phyloP scores from a whole-genome alignment of 768 basidiomycete species.

The Lepiota venenata region DNA sequence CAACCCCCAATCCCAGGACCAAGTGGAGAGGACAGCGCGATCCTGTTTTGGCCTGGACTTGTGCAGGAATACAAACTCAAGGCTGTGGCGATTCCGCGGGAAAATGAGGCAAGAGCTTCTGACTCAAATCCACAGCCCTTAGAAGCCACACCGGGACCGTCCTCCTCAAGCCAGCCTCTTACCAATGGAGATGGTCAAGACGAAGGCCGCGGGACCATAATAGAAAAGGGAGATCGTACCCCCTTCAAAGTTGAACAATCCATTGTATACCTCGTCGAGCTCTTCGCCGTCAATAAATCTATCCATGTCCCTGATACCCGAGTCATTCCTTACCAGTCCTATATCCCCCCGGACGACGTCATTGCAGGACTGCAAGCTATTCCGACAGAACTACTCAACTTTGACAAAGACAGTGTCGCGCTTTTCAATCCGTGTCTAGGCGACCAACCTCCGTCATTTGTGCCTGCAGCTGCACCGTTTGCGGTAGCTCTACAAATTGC shows the following conservation, averaged over 20 bases:
- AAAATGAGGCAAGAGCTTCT: slow-evolving; percentile 1
- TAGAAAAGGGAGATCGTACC: slow-evolving; percentile 19
- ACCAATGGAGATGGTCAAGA: slow-evolving; percentile 12
- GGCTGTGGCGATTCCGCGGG: slow-evolving; percentile 5
- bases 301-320: slow-evolving; percentile 49
- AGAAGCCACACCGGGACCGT: neutral
- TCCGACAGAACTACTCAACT: slow-evolving; percentile 40
- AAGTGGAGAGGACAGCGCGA: neutral
- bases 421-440: slow-evolving; percentile 51
- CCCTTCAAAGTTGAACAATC: slow-evolving; percentile 63
- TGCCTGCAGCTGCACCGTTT: slow-evolving; percentile 57
- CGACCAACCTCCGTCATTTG: slow-evolving; percentile 32
- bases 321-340: slow-evolving; percentile 75
- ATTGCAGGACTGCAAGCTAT: slow-evolving; percentile 45
- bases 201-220: slow-evolving; percentile 20
- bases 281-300: slow-evolving; percentile 54
- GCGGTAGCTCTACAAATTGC: slow-evolving; percentile 74
- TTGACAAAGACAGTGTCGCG: slow-evolving; percentile 34
- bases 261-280: slow-evolving; percentile 62
- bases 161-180: slow-evolving; percentile 1
- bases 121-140: slow-evolving; percentile 1
- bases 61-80: slow-evolving; percentile 11
- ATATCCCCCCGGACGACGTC: slow-evolving; percentile 50
- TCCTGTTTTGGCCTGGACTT: slow-evolving; percentile 13
- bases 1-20: slow-evolving; percentile 2